Base-by-base conservation (phyloP, 1,284 basidiomycete species). In the Cutaneotrichosporon sp. region DNA sequence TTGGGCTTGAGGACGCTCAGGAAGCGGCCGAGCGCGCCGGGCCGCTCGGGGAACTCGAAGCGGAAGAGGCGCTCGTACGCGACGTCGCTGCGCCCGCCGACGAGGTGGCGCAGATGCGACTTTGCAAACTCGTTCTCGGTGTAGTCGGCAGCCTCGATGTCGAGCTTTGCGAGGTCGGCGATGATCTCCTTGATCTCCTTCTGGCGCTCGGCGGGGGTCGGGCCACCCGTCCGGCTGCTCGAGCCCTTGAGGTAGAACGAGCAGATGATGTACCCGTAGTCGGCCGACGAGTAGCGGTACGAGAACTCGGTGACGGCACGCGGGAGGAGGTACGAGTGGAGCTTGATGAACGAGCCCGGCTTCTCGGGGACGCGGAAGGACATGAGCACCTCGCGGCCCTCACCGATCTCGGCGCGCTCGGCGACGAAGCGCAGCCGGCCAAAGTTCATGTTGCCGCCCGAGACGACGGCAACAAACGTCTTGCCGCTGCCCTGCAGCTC, bases 361-460 rank as follows among this genome's bases (percentile, higher is more conserved):
- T 81, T 82, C 75, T 99, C 97, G 24, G 95, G 94, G 58, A 99
- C 90, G 72, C 92, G 90, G 38, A 98, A 91, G 69, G 90, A 91
- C 67, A 99, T 83, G 57, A 99, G 83, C 0, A 91, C 95, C 79
- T 99, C 97, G 58, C 90, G 86, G 36, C 95, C 89, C 80, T 99
- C 97, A 69, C 97, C 97, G 34, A 99, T 83, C 77, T 97, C 94
- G 18, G 97, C 97, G 60, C 97, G 92, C 76, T 99, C 97, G 16
- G 97, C 90, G 25, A 99, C 95, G 74, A 99, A 99, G 8, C 97
- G 86, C 51, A 99, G 80, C 27, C 97, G 86, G 68, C 92, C 91
- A 80, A 99, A 99, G 82, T 99, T 98, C 92, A 99, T 97, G 80
- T 99, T 99, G 16, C 97, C 97, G 31, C 97, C 97, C 67, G 90